Evolutionary conservation across 345 rosid species (phyloP), one percentile per base, ranked within the genome.

Genomic region (Ailanthus altissimus): DNA sequence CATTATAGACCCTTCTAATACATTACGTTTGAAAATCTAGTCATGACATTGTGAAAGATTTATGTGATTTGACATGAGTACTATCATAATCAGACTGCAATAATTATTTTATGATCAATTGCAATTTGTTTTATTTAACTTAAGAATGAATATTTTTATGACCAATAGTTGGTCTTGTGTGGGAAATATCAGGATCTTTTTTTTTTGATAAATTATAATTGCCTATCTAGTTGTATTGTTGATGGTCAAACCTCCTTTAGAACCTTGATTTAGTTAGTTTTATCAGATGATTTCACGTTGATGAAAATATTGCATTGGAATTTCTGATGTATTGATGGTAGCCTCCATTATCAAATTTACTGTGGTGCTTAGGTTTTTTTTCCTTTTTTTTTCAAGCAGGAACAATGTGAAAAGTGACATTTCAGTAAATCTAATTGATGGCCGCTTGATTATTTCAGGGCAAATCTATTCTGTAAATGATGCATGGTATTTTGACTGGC

Each of bases 401-500:
- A 28, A 56, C 7, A 36, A 15, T 36, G 16, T 61, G 6, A 5
- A 50, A 38, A 71, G 26, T 63, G 42, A 5, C 43, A 67, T 75
- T 46, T 67, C 46, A 42, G 73, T 42, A 1, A 6, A 46, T 76
- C 46, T 67, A 54, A 25, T 51, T 72, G 49, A 76, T 70, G 72
- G 14, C 6, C 46, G 32, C 20, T 76, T 58, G 40, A 42, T 73
- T 40, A 40, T 78, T 49, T 68, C 92, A 94, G 97, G 97, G 54
- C 95, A 94, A 86, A 94, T 93, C 16, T 94, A 92, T 75, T 94
- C 98, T 38, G 97, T 94, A 54, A 92, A 94, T 60, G 98, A 94
- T 81, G 98, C 98, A 0, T 80, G 97, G 47, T 94, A 93, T 80
- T 94, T 91, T 47, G 98, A 94, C 77, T 94, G 98, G 98, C 97